phyloP scores from a whole-genome alignment of 768 basidiomycete species.

The Lactarius quietus region DNA sequence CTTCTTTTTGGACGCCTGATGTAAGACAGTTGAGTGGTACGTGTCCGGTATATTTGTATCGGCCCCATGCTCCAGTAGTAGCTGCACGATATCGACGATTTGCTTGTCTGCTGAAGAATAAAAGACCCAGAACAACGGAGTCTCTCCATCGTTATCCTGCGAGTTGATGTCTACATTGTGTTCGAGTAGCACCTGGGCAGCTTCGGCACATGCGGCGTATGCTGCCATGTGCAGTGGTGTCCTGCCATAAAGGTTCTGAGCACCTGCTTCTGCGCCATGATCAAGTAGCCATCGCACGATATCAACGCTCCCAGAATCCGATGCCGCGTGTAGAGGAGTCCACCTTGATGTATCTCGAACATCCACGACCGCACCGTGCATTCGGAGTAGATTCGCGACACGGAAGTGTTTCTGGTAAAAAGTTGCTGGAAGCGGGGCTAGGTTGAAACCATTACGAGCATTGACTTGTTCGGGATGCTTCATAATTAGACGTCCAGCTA shows the following conservation, averaged over 20 bases:
- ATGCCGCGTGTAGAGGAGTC: not conserved
- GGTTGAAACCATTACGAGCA: not conserved
- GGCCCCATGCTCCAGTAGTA: too few species aligned
- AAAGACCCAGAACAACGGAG: too few species aligned
- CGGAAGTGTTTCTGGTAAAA: not conserved
- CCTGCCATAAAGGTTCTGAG: not conserved
- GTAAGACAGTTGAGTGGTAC: too few species aligned
- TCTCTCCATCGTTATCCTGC: too few species aligned
- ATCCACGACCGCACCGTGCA: not conserved
- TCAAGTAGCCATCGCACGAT: not conserved
- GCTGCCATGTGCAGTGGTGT: not conserved
- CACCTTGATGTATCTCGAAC: not conserved
- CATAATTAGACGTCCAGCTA: not conserved
- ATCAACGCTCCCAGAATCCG: not conserved
- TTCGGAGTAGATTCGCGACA: not conserved
- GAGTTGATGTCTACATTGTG: too few species aligned
- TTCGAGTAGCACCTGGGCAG: too few species aligned
- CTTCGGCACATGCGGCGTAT: rapidly evolving
- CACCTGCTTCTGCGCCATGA: not conserved
- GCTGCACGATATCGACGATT: too few species aligned
- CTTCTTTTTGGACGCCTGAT: too few species aligned
- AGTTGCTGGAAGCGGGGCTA: not conserved
- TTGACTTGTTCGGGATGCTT: not conserved
- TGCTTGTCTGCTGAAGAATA: too few species aligned
- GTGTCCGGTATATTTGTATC: too few species aligned